phyloP scores from a whole-genome alignment of 495 filamentous ascomycete genomes.

The Penicillium waksmanii region DNA sequence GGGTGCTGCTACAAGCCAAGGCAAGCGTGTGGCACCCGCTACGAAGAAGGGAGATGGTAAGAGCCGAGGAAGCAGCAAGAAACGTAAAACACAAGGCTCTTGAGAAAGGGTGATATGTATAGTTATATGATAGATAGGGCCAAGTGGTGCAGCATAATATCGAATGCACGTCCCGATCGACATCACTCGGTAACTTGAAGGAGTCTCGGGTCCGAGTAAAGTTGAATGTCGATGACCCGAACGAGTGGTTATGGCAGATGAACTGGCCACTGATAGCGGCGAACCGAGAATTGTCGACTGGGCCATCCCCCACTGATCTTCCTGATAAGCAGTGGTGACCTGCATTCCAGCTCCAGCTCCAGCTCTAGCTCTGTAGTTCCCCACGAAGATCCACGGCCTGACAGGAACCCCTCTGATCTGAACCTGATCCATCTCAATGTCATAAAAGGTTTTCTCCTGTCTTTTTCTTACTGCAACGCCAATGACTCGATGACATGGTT shows the following conservation, averaged over 20 bases:
- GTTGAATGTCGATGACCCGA: slow-evolving; percentile 1
- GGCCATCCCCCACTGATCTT: slow-evolving; percentile 18
- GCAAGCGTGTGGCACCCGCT: background rate
- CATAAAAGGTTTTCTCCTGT: background rate
- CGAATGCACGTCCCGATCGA: background rate
- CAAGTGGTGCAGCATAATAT: background rate
- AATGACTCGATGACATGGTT: slow-evolving; percentile 19
- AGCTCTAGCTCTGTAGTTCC: background rate
- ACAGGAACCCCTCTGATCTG: slow-evolving; percentile 1
- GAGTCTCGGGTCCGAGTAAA: background rate
- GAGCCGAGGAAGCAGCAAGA: background rate
- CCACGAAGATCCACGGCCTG: background rate
- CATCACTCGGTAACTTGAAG: background rate
- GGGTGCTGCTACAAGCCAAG: background rate
- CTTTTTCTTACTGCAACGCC: slow-evolving; percentile 18
- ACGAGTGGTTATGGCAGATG: background rate
- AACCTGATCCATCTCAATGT: background rate
- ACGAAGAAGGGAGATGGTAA: background rate
- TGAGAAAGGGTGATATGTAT: background rate
- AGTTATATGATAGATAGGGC: background rate
- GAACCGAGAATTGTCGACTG: background rate
- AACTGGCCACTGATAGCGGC: background rate
- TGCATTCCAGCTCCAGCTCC: slow-evolving; percentile 13
- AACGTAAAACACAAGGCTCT: background rate
- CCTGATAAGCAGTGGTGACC: slow-evolving; percentile 26